Percentiles rank a stretch among this genome's conserved stretches.
Evolutionary conservation across 352 stramenopile species (phyloP).

Genomic region (Globisporangium barbulae): DNA sequence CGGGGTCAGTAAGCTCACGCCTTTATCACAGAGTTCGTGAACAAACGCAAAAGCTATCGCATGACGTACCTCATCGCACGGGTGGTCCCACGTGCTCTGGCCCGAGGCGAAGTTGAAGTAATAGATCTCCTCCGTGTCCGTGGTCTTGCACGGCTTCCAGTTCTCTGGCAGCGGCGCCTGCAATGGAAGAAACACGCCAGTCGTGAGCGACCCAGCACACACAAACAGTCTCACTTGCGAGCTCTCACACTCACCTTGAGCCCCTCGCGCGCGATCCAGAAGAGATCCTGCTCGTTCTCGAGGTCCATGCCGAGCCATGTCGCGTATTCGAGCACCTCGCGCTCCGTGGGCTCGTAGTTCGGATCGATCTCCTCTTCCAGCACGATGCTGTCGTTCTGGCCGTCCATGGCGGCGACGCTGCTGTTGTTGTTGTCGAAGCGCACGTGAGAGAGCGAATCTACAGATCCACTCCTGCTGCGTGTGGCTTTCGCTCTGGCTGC

Average conservation of each 20-base stretch:
- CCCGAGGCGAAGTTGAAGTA: slow-evolving; percentile 95
- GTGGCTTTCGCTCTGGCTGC: background rate
- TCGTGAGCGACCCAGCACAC: background rate
- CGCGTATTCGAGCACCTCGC: slow-evolving; percentile 92
- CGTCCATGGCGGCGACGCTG: slow-evolving; percentile 34
- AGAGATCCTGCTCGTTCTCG: slow-evolving; percentile 87
- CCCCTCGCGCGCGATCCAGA: slow-evolving; percentile 94
- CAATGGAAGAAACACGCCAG: background rate
- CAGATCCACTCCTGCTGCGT: too few species aligned
- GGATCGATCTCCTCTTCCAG: slow-evolving; percentile 94
- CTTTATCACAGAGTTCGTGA: background rate
- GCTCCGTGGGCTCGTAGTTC: slow-evolving; percentile 92
- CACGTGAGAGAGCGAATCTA: background rate
- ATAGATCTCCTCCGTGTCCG: slow-evolving; percentile 95
- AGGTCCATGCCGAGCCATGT: slow-evolving; percentile 96
- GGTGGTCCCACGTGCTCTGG: slow-evolving; percentile 94
- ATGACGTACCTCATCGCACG: slow-evolving; percentile 81
- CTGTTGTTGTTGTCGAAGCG: background rate
- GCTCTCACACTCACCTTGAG: slow-evolving; percentile 48
- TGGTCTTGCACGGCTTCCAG: slow-evolving; percentile 96
- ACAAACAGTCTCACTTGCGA: background rate
- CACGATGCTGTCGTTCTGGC: slow-evolving; percentile 79
- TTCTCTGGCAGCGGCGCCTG: slow-evolving; percentile 89
- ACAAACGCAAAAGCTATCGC: background rate
- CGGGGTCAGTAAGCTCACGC: background rate